Conservation (phyloP, 805 yeast species). For the Yamadazyma laniorum region DNA sequence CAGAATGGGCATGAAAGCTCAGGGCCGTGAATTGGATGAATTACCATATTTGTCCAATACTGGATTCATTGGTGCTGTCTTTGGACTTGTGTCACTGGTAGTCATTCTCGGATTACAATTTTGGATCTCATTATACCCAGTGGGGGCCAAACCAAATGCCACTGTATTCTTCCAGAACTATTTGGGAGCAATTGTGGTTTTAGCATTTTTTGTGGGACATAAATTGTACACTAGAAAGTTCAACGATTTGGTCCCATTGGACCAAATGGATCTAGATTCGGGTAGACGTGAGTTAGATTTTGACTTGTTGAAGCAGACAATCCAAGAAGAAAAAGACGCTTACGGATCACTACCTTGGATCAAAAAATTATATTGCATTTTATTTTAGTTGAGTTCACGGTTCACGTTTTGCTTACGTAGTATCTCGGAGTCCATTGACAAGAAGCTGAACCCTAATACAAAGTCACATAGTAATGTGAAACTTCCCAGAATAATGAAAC, state of each 20-base stretch:
- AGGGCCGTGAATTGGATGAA: constrained; percentile 43
- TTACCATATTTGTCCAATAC: constrained; percentile 56
- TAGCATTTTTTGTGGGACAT: constrained; percentile 50
- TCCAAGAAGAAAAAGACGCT: constrained; percentile 41
- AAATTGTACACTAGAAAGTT: constrained; percentile 46
- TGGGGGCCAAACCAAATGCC: constrained; percentile 30
- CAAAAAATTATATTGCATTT: constrained; percentile 13
- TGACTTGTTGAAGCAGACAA: constrained; percentile 48
- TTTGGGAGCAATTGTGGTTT: constrained; percentile 47
- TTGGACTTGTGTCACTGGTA: constrained; percentile 18
- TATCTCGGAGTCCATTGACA: constrained; percentile 38
- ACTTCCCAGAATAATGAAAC: constrained; percentile 53
- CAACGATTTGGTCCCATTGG: constrained; percentile 35
- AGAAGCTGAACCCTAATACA: constrained; percentile 42
- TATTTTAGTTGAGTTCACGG: constrained; percentile 7
- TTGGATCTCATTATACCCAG: constrained; percentile 35
- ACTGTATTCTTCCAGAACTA: constrained; percentile 48
- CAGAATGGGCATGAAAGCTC: constrained; percentile 29
- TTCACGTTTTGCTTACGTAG: constrained; percentile 15
- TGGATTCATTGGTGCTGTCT: constrained; percentile 33
- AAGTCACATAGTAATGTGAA: constrained; percentile 50
- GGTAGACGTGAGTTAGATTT: constrained; percentile 60
- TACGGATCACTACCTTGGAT: constrained; percentile 21
- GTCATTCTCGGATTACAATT: constrained; percentile 31
- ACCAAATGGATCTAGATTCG: constrained; percentile 57